Evolutionary conservation across 1,284 basidiomycete genomes (phyloP).

Genomic region (Kalmanozyma brasiliensis): DNA sequence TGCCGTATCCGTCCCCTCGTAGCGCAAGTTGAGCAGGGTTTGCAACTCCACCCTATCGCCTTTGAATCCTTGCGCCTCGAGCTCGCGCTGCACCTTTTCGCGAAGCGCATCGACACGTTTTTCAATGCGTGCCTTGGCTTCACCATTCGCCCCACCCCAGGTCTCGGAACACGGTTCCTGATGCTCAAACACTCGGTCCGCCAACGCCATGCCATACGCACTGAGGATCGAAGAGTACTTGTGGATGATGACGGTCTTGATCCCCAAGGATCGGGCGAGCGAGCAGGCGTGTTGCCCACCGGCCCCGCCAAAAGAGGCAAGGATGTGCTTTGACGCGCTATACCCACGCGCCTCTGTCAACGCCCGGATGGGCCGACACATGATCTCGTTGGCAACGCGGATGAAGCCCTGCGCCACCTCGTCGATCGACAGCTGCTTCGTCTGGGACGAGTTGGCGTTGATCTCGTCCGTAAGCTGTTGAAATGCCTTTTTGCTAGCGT

Average conservation of each 20-base stretch:
- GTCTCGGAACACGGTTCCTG: slow-evolving; percentile 86
- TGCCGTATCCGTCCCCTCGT: slow-evolving; percentile 81
- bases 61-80: slow-evolving; percentile 82
- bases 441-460: slow-evolving; percentile 71
- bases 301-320: slow-evolving; percentile 89
- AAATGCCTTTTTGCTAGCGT: slow-evolving; percentile 73
- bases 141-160: slow-evolving; percentile 66
- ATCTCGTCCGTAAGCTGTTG: slow-evolving; percentile 77
- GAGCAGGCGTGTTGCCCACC: slow-evolving; percentile 93
- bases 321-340: slow-evolving; percentile 84
- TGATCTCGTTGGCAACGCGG: slow-evolving; percentile 69
- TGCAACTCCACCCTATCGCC: slow-evolving; percentile 78
- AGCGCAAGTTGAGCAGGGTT: slow-evolving; percentile 77
- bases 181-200: slow-evolving; percentile 78
- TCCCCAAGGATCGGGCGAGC: slow-evolving; percentile 82
- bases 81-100: slow-evolving; percentile 74
- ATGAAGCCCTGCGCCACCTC: slow-evolving; percentile 83
- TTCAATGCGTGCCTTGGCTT: slow-evolving; percentile 23
- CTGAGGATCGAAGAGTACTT: slow-evolving; percentile 86
- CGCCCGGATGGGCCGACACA: slow-evolving; percentile 90
- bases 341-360: slow-evolving; percentile 90
- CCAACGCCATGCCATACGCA: slow-evolving; percentile 87
- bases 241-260: slow-evolving; percentile 85
- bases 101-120: slow-evolving; percentile 71
- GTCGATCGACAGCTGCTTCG: slow-evolving; percentile 74